Evolutionary conservation across 2,329 filamentous ascomycete genomes (phyloP).

Genomic region (Fusarium pseudocircinatum): DNA sequence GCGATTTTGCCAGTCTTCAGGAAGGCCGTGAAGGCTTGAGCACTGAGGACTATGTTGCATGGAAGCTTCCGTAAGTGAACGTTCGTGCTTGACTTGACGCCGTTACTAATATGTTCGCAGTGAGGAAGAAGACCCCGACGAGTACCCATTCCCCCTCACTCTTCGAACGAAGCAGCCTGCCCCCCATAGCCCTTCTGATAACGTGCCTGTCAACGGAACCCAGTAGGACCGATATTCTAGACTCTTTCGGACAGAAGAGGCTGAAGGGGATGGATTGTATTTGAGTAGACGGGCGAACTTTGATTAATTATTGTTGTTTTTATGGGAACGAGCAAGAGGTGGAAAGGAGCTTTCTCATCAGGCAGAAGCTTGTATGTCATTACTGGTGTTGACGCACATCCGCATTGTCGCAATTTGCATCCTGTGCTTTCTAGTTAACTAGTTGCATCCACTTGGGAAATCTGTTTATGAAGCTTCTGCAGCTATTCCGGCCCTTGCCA

Average conservation of each 20-base stretch:
- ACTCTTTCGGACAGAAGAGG: not conserved
- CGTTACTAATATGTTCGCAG: slow-evolving; percentile 55
- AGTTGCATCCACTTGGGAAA: slow-evolving; percentile 22
- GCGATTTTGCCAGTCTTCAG: slow-evolving; percentile 95
- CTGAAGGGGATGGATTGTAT: slow-evolving; percentile 21
- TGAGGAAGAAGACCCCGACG: slow-evolving; percentile 92
- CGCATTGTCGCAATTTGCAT: slow-evolving; percentile 33
- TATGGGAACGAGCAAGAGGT: slow-evolving; percentile 1
- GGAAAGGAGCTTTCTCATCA: not conserved
- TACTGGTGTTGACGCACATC: slow-evolving; percentile 34
- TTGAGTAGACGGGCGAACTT: slow-evolving; percentile 20
- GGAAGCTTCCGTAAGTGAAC: slow-evolving; percentile 91
- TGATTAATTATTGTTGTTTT: slow-evolving; percentile 30
- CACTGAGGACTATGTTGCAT: slow-evolving; percentile 97
- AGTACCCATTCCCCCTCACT: slow-evolving; percentile 69
- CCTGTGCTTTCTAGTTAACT: slow-evolving; percentile 30
- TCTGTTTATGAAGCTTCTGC: slow-evolving; percentile 17
- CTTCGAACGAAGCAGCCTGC: slow-evolving; percentile 62
- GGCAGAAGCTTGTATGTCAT: slow-evolving; percentile 35
- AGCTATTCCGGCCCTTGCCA: not conserved
- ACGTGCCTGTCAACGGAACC: slow-evolving; percentile 39
- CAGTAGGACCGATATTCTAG: slow-evolving; percentile 27
- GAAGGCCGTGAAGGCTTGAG: slow-evolving; percentile 91
- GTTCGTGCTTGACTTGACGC: not conserved
- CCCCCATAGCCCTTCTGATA: slow-evolving; percentile 39